Conservation (phyloP, 2,329 filamentous ascomycete genomes). For the Bipolaris oryzae region DNA sequence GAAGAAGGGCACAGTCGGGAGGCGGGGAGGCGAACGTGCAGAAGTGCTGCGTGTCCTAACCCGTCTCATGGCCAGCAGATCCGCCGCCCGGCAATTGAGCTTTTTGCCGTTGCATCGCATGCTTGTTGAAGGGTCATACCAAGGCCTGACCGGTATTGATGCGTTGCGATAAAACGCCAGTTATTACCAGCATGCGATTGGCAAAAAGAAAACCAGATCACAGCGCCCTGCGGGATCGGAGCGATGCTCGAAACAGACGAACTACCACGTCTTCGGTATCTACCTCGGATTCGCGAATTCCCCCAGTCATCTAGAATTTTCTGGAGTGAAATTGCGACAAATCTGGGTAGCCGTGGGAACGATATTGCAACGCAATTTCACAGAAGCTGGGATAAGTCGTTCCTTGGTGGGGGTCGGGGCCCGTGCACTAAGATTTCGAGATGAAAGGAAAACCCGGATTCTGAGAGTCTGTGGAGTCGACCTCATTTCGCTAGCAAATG, state of each 20-base stretch:
- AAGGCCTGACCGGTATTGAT: constrained; percentile 9
- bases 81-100: constrained; percentile 2
- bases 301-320: constrained; percentile 3
- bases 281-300: constrained; percentile 7
- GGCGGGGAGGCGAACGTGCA: constrained; percentile 14
- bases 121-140: constrained; percentile 5
- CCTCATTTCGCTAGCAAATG: constrained; percentile 47
- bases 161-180: constrained; percentile 12
- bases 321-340: constrained; percentile 16
- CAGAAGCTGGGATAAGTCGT: constrained; percentile 35
- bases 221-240: constrained; percentile 6
- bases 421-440: constrained; percentile 39
- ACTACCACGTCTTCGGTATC: constrained; percentile 6
- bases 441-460: constrained; percentile 25
- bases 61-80: constrained; percentile 2
- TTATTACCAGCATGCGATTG: constrained; percentile 8
- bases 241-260: constrained; percentile 3
- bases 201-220: constrained; percentile 6
- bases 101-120: constrained; percentile 6
- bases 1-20: constrained; percentile 6
- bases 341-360: constrained; percentile 24
- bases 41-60: neutral
- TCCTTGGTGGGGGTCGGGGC: constrained; percentile 29
- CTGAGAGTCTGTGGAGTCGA: constrained; percentile 37
- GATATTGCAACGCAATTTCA: constrained; percentile 43